Conservation (phyloP, 1,284 basidiomycete species). For the Sporisorium reilianum region DNA sequence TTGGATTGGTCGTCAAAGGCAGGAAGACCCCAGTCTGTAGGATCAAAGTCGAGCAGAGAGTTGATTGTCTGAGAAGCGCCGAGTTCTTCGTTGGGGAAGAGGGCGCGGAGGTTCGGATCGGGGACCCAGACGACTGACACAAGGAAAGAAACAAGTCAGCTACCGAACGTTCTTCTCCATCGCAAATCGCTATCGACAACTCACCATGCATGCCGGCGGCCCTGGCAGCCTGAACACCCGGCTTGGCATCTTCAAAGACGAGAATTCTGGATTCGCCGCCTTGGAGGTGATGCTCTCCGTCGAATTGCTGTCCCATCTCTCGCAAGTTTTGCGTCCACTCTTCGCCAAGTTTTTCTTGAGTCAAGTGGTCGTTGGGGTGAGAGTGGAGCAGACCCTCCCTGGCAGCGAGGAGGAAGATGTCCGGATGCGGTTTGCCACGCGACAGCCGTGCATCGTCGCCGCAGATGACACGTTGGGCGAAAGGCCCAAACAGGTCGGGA, state of each 20-base stretch:
- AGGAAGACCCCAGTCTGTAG: slow-evolving; percentile 65
- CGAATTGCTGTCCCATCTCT: slow-evolving; percentile 55
- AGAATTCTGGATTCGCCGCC: slow-evolving; percentile 63
- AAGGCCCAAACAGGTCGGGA: slow-evolving; percentile 57
- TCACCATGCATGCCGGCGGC: slow-evolving; percentile 67
- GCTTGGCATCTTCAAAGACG: slow-evolving; percentile 69
- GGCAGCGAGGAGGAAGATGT: slow-evolving; percentile 68
- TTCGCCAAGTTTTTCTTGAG: slow-evolving; percentile 27
- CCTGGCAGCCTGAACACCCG: slow-evolving; percentile 64
- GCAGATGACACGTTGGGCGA: slow-evolving; percentile 61
- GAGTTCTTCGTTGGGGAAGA: slow-evolving; percentile 48
- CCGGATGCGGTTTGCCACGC: slow-evolving; percentile 67
- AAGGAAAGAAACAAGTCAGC: not conserved
- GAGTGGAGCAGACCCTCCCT: slow-evolving; percentile 54
- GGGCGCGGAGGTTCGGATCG: slow-evolving; percentile 55
- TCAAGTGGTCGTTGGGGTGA: slow-evolving; percentile 25
- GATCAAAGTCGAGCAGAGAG: slow-evolving; percentile 64
- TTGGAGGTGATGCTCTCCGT: slow-evolving; percentile 38
- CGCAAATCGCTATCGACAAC: slow-evolving; percentile 5
- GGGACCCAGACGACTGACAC: slow-evolving; percentile 66
- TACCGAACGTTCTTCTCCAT: not conserved
- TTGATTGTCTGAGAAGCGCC: slow-evolving; percentile 62
- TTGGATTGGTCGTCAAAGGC: slow-evolving; percentile 43
- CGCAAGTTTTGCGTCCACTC: slow-evolving; percentile 43
- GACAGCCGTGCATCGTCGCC: slow-evolving; percentile 64